These are phyloP conservation scores for Boletus patriciae DNA, from an alignment of 768 basidiomycete species.

Conservation along the genomic window DNA sequence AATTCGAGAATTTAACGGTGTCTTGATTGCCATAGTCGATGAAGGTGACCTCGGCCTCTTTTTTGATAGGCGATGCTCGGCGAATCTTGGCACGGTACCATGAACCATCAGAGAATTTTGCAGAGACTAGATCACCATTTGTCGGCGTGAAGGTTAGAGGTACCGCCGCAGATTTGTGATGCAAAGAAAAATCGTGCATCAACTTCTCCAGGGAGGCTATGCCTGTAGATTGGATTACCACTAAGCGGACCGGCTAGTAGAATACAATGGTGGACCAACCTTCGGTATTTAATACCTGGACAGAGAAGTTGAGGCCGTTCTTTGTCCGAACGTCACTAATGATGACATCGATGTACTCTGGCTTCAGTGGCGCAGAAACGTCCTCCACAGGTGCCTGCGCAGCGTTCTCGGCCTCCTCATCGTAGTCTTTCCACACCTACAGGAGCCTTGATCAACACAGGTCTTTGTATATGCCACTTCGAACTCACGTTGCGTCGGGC, in stretches of 20 bases:
- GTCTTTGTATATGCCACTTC: background rate
- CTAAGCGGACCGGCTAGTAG: background rate
- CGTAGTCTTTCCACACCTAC: slow-evolving; percentile 86
- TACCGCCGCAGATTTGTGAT: slow-evolving; percentile 68
- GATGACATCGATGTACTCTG: slow-evolving; percentile 91
- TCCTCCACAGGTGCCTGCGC: slow-evolving; percentile 48
- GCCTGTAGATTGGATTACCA: slow-evolving; percentile 44
- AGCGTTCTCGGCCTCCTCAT: slow-evolving; percentile 65
- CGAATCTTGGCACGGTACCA: slow-evolving; percentile 97
- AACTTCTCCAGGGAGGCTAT: slow-evolving; percentile 90
- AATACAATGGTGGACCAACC: slow-evolving; percentile 46
- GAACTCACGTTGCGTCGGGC: slow-evolving; percentile 72
- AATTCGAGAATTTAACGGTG: slow-evolving; percentile 73
- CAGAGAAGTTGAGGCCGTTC: slow-evolving; percentile 82
- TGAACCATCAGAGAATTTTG: slow-evolving; percentile 88
- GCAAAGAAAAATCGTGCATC: slow-evolving; percentile 89
- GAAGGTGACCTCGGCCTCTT: slow-evolving; percentile 92
- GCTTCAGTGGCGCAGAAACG: slow-evolving; percentile 56
- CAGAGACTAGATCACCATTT: slow-evolving; percentile 88
- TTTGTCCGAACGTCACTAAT: slow-evolving; percentile 80
- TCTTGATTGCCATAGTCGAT: slow-evolving; percentile 97
- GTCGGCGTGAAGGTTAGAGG: slow-evolving; percentile 76
- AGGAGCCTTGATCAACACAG: background rate
- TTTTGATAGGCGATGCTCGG: slow-evolving; percentile 81
- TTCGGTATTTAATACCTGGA: slow-evolving; percentile 90